phyloP scores from a whole-genome alignment of 306 rosid species.

The Vigna hirtella region DNA sequence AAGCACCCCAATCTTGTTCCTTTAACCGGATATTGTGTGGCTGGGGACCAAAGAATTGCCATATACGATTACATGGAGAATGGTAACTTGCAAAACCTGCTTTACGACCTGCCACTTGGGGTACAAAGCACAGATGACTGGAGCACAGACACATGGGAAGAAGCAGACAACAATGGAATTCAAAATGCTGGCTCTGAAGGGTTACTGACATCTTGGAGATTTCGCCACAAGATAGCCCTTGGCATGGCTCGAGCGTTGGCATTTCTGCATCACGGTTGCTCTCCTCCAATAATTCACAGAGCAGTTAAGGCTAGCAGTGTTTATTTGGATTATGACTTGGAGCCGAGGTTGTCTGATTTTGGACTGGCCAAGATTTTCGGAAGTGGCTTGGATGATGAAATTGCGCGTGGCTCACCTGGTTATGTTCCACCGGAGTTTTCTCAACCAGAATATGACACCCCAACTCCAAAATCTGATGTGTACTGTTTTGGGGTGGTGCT shows the following conservation, averaged over 20 bases:
- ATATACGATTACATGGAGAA: constrained; percentile 99
- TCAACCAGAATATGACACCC: constrained; percentile 63
- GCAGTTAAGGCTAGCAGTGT: constrained; percentile 95
- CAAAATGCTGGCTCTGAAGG: constrained; percentile 87
- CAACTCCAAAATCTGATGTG: constrained; percentile 91
- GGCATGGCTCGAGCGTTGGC: constrained; percentile 95
- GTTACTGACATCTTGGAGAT: constrained; percentile 79
- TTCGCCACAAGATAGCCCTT: constrained; percentile 93
- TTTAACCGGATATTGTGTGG: constrained; percentile 93
- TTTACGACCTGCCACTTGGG: constrained; percentile 93
- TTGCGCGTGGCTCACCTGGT: constrained; percentile 75
- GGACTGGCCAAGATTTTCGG: constrained; percentile 93
- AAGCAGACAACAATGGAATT: constrained; percentile 65
- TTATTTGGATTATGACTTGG: constrained; percentile 85
- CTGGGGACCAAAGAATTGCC: constrained; percentile 96
- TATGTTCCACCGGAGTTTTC: constrained; percentile 88
- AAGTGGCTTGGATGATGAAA: constrained; percentile 82
- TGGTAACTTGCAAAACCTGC: constrained; percentile 94
- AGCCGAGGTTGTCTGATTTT: constrained; percentile 94
- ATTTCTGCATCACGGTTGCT: constrained; percentile 97
- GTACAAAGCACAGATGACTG: constrained; percentile 89
- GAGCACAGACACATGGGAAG: constrained; percentile 98
- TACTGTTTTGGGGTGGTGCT: constrained; percentile 93
- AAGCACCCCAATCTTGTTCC: constrained; percentile 97
- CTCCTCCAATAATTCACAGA: constrained; percentile 93